Evolutionary conservation across 2,329 filamentous ascomycete species (phyloP), one percentile per base, ranked within the genome.

Genomic region (Apiospora kogelbergensis): DNA sequence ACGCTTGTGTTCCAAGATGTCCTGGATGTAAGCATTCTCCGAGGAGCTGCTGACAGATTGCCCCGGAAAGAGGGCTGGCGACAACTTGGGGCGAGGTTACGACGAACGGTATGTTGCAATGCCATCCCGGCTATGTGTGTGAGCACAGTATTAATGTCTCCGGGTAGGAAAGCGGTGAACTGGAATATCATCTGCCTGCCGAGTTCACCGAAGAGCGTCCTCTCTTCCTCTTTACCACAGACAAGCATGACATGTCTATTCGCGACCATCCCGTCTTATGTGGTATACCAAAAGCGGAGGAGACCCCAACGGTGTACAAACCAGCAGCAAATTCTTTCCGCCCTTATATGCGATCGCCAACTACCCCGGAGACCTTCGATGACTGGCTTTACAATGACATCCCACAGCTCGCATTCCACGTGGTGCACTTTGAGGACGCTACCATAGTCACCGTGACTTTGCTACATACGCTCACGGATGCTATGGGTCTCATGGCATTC

Each of bases 401-500:
- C 15, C 63, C 63, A 17, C 63, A 65, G 63, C 63, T 65, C 15
- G 26, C 26, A 17, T 22, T 65, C 26, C 63, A 65, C 63, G 37
- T 42, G 26, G 63, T 42, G 26, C 10, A 37, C 26, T 65, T 65
- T 40, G 22, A 37, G 40, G 63, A 65, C 63, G 63, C 26, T 6
- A 65, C 63, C 26, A 37, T 65, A 20, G 63, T 65, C 15, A 65
- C 26, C 22, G 26, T 65, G n/a, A 65, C 63, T 22, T 20, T 37
- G 26, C 63, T 42, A n/a, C 63, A 65, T 22, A 65, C 37, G 26
- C 26, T 65, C 22, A 65, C 63, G 37, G 63, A 65, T 42, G 63
- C 63, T 65, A 65, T 65, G 63, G 63, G 63, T 30, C 63, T 65
- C 15, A 65, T 65, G 63, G 63, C 26, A 65, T 65, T 65, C 15